Evolutionary conservation across 2,329 filamentous ascomycete species (phyloP), one percentile per base, ranked within the genome.

Genomic region (Sporothrix pallida): DNA sequence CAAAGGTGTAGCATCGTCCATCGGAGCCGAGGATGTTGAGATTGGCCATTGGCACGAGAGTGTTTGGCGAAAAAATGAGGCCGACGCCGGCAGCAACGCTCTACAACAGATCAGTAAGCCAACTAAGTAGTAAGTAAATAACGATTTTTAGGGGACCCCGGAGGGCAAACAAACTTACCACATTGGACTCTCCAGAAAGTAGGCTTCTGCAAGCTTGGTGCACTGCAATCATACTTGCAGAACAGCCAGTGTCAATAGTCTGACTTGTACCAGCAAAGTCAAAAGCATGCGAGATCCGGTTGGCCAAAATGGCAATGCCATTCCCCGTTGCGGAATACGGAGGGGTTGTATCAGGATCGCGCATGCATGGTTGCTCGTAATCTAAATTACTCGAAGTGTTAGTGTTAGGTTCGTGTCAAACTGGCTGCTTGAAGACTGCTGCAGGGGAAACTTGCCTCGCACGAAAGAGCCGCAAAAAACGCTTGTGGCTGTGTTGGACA

Each of bases 161-260:
- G 31, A 37, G 31, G 31, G 31, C 31, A 37, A 37, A 37, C 31
- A 37, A 37, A 74, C 77, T 63, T 65, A 78, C 85, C 52, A 84
- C 75, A 4, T 81, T 82, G 0, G 83, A 82, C 65, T 88, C 85
- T 2, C 84, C 83, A 26, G 77, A 80, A 8, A 83, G 80, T 0
- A 90, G 79, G 31, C 84, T 85, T 70, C 87, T 85, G 20, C 84
- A 85, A 1, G 86, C 88, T 48, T 87, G 79, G 76, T 90, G 86
- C 3, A 90, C 81, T 0, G 86, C 85, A 3, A 88, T 84, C 23
- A 90, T 81, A 68, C 85, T 87, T 12, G 84, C 85, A 31, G 87
- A 89, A 78, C 88, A 90, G 23, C 87, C 88, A 0, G 88, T 90
- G 71, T 90, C 88, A 15, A 90, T 79, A 0, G 87, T 89, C 79